These are phyloP conservation scores for Kodamaea suecica DNA, from an alignment of 1,139 yeast species.

Conservation along the genomic window DNA sequence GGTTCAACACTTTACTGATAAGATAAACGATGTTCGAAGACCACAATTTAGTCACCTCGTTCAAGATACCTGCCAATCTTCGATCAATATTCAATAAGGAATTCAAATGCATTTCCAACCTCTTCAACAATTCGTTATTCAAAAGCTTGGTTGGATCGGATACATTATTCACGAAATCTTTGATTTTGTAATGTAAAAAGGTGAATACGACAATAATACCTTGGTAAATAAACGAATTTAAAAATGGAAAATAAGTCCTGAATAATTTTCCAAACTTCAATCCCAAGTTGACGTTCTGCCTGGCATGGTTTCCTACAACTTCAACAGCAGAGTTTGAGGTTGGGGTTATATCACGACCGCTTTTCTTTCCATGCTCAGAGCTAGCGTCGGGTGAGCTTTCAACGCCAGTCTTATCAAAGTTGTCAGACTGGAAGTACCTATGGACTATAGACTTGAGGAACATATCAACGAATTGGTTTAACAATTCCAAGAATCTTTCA, in stretches of 20 bases:
- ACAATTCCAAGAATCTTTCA: constrained; percentile 35
- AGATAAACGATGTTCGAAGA: constrained; percentile 35
- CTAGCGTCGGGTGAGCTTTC: background rate
- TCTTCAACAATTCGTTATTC: constrained; percentile 22
- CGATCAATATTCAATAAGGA: constrained; percentile 26
- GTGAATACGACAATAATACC: constrained; percentile 52
- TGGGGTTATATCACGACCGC: background rate
- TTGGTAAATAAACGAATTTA: constrained; percentile 49
- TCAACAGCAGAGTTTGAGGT: constrained; percentile 1
- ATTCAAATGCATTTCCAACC: constrained; percentile 25
- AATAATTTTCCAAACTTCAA: constrained; percentile 34
- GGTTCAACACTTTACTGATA: constrained; percentile 31
- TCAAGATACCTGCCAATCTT: constrained; percentile 18
- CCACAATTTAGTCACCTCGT: constrained; percentile 31
- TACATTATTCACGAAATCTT: constrained; percentile 29
- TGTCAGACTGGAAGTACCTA: constrained; percentile 14
- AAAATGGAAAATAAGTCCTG: constrained; percentile 41
- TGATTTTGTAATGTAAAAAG: constrained; percentile 41
- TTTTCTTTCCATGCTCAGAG: background rate
- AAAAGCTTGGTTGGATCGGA: constrained; percentile 10
- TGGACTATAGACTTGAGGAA: constrained; percentile 20
- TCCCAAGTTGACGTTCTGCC: constrained; percentile 12
- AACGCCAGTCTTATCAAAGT: background rate
- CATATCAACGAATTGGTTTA: constrained; percentile 24
- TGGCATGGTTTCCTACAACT: constrained; percentile 2